These are phyloP conservation scores for Colletotrichum viniferum DNA, from an alignment of 2,329 filamentous ascomycete species.

Conservation along the genomic window DNA sequence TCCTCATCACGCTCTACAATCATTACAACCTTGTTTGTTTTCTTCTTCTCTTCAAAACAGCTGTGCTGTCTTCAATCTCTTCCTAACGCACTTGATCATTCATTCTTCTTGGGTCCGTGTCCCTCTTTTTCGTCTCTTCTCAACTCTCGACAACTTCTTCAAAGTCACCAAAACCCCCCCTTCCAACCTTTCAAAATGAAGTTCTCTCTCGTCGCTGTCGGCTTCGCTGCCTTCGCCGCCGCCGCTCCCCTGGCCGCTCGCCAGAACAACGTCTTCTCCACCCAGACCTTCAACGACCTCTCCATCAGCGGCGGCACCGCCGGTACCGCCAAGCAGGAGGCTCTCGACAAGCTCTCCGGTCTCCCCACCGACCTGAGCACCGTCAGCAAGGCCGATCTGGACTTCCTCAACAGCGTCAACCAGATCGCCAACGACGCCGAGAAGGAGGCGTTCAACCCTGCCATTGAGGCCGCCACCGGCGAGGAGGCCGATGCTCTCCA, in stretches of 20 bases:
- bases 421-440: slow-evolving; percentile 59
- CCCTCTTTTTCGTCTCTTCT: background rate
- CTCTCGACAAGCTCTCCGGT: slow-evolving; percentile 41
- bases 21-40: slow-evolving; percentile 3
- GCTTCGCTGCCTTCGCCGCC: slow-evolving; percentile 28
- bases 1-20: slow-evolving; percentile 19
- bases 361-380: slow-evolving; percentile 44
- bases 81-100: slow-evolving; percentile 18
- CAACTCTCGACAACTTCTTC: background rate
- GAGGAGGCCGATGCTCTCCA: slow-evolving; percentile 52
- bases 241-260: slow-evolving; percentile 32
- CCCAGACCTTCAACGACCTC: slow-evolving; percentile 45
- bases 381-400: slow-evolving; percentile 51
- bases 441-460: slow-evolving; percentile 56
- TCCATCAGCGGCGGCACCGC: slow-evolving; percentile 52
- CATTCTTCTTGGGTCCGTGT: slow-evolving; percentile 19
- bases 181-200: slow-evolving; percentile 31
- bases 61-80: slow-evolving; percentile 21
- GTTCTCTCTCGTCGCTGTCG: slow-evolving; percentile 35
- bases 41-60: slow-evolving; percentile 16
- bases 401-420: slow-evolving; percentile 55
- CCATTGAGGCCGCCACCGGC: slow-evolving; percentile 52
- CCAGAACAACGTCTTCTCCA: slow-evolving; percentile 32
- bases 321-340: slow-evolving; percentile 48
- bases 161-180: background rate